These are phyloP conservation scores for Prunus dulcis DNA, from an alignment of 306 rosid genomes.

Conservation along the genomic window DNA sequence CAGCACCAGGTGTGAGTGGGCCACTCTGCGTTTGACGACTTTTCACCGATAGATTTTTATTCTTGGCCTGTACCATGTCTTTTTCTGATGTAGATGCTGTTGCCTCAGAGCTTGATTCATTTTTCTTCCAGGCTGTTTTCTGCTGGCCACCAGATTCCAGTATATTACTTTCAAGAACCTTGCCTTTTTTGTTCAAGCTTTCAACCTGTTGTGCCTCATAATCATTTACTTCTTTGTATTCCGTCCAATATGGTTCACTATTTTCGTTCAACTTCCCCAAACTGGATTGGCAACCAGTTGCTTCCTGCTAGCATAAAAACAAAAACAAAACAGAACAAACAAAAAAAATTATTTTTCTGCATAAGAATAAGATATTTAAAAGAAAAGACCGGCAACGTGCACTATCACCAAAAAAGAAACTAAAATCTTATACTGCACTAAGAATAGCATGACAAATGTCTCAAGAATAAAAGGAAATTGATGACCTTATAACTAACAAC, in stretches of 20 bases:
- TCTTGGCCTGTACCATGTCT: slow-evolving; percentile 42
- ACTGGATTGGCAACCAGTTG: slow-evolving; percentile 41
- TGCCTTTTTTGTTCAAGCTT: slow-evolving; percentile 38
- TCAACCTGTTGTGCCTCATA: slow-evolving; percentile 41
- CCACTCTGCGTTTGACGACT: slow-evolving; percentile 81
- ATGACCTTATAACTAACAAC: slow-evolving; percentile 33
- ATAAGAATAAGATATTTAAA: neutral
- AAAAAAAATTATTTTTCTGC: neutral
- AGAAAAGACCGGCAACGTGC: neutral
- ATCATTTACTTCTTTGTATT: slow-evolving; percentile 35
- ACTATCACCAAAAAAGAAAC: neutral
- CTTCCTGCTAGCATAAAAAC: slow-evolving; percentile 38
- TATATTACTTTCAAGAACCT: slow-evolving; percentile 41
- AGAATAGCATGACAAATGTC: neutral
- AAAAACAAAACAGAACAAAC: neutral
- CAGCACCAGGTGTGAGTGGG: slow-evolving; percentile 69
- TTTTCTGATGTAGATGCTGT: slow-evolving; percentile 44
- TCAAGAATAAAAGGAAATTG: neutral
- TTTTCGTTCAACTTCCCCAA: slow-evolving; percentile 44
- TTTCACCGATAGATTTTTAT: slow-evolving; percentile 49
- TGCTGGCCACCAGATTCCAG: slow-evolving; percentile 45
- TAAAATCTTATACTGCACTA: neutral
- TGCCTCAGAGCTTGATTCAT: slow-evolving; percentile 45
- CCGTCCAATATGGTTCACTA: slow-evolving; percentile 43
- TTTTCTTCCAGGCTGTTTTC: slow-evolving; percentile 42